phyloP scores from a whole-genome alignment of 2,329 filamentous ascomycete species.

The Alternaria brassicicola region DNA sequence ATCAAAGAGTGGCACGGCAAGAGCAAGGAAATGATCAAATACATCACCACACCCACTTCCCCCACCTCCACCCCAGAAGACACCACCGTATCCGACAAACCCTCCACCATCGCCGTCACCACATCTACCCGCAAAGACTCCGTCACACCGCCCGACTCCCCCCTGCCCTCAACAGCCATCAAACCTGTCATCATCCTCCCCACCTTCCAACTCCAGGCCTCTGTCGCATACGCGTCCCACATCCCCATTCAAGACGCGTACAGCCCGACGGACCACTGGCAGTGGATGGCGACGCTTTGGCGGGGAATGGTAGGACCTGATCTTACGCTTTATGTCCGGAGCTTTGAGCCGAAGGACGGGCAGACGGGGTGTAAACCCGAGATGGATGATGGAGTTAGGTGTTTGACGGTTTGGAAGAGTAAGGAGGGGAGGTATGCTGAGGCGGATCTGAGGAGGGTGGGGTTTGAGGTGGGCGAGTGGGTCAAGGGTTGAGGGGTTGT shows the following conservation, averaged over 20 bases:
- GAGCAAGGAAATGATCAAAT: slow-evolving; percentile 71
- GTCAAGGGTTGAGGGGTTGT: slow-evolving; percentile 50
- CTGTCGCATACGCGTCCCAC: slow-evolving; percentile 74
- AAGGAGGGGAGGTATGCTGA: slow-evolving; percentile 47
- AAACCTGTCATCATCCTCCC: slow-evolving; percentile 78
- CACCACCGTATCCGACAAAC: slow-evolving; percentile 18
- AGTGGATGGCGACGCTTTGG: slow-evolving; percentile 96
- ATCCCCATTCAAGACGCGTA: slow-evolving; percentile 80
- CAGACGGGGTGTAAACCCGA: slow-evolving; percentile 48
- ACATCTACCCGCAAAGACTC: slow-evolving; percentile 25
- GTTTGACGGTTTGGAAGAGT: slow-evolving; percentile 47
- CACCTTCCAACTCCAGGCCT: slow-evolving; percentile 78
- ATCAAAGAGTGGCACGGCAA: slow-evolving; percentile 77
- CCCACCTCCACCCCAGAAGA: slow-evolving; percentile 4
- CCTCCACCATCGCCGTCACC: slow-evolving; percentile 11
- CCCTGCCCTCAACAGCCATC: slow-evolving; percentile 7
- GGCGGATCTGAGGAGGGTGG: slow-evolving; percentile 70
- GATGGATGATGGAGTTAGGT: slow-evolving; percentile 49
- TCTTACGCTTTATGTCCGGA: slow-evolving; percentile 70
- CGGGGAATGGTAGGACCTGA: slow-evolving; percentile 83
- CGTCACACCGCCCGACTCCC: slow-evolving; percentile 16
- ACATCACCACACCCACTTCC: slow-evolving; percentile 52
- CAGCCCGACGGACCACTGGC: slow-evolving; percentile 88
- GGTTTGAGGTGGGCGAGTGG: slow-evolving; percentile 90
- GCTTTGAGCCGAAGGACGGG: slow-evolving; percentile 36